phyloP scores from a whole-genome alignment of 2,329 filamentous ascomycete genomes.

The Trichoderma sp. region DNA sequence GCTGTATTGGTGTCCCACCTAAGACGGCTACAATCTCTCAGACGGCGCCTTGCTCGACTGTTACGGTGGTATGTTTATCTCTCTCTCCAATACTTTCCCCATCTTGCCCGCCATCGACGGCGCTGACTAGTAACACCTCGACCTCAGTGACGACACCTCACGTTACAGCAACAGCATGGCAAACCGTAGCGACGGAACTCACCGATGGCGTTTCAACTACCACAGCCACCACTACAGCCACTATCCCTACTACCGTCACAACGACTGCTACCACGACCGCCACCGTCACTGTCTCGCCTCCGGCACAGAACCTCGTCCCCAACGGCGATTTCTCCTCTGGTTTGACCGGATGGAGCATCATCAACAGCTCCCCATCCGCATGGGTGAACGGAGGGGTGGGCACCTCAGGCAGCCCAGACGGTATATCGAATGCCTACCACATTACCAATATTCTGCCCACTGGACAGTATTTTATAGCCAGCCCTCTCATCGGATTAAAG shows the following conservation, averaged over 20 bases:
- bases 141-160: not conserved
- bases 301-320: not conserved
- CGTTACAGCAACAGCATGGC: conserved; percentile 2
- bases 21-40: conserved; percentile 25
- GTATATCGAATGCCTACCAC: not conserved
- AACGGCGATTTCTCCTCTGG: conserved; percentile 12
- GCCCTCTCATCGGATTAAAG: not conserved
- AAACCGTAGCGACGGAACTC: not conserved
- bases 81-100: not conserved
- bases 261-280: not conserved
- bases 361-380: not conserved
- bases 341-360: not conserved
- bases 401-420: not conserved
- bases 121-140: not conserved
- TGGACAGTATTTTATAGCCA: not conserved
- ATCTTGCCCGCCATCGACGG: not conserved
- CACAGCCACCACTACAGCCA: not conserved
- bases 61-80: conserved; percentile 20
- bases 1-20: conserved; percentile 30
- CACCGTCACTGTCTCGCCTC: not conserved
- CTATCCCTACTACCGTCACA: not conserved
- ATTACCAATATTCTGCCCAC: not conserved
- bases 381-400: not conserved
- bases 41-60: conserved; percentile 20
- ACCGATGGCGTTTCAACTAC: not conserved